phyloP scores from a whole-genome alignment of 129 eudicot species.

The Heracleum sosnowskyi region DNA sequence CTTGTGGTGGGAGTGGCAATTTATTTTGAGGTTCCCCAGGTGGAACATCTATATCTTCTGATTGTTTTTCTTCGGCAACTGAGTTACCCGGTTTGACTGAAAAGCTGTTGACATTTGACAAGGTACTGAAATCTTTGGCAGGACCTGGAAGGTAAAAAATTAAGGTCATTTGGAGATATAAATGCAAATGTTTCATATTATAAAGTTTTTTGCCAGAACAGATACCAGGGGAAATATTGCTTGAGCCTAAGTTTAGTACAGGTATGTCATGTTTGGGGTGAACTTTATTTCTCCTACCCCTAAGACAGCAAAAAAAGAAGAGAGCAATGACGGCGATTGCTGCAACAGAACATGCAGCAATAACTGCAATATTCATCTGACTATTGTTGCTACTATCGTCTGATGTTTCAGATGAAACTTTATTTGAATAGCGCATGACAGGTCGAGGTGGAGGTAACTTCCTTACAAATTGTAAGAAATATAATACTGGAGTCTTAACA shows the following conservation, averaged over 20 bases:
- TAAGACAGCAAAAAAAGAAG: constrained; percentile 29
- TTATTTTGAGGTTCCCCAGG: not conserved
- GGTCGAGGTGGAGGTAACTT: constrained; percentile 1
- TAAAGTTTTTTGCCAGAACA: not conserved
- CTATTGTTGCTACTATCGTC: not conserved
- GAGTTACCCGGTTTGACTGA: not conserved
- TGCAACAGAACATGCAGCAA: constrained; percentile 36
- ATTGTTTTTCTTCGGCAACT: not conserved
- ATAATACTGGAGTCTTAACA: constrained; percentile 15
- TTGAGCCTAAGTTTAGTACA: constrained; percentile 38
- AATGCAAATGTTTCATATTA: not conserved
- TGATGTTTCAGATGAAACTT: constrained; percentile 13
- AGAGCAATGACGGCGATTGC: constrained; percentile 29
- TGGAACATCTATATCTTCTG: not conserved
- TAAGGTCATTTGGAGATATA: not conserved
- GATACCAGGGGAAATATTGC: constrained; percentile 23
- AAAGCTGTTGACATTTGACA: not conserved
- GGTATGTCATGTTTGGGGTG: constrained; percentile 47
- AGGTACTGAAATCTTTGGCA: constrained; percentile 8
- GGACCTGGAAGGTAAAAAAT: constrained; percentile 29
- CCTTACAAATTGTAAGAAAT: constrained; percentile 1
- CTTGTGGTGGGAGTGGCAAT: constrained; percentile 19
- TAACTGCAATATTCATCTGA: constrained; percentile 19
- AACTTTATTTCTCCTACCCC: constrained; percentile 12
- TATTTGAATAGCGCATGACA: constrained; percentile 16